These are phyloP conservation scores for Protostelium mycophagum DNA, from an alignment of 78 protist species.

Conservation along the genomic window DNA sequence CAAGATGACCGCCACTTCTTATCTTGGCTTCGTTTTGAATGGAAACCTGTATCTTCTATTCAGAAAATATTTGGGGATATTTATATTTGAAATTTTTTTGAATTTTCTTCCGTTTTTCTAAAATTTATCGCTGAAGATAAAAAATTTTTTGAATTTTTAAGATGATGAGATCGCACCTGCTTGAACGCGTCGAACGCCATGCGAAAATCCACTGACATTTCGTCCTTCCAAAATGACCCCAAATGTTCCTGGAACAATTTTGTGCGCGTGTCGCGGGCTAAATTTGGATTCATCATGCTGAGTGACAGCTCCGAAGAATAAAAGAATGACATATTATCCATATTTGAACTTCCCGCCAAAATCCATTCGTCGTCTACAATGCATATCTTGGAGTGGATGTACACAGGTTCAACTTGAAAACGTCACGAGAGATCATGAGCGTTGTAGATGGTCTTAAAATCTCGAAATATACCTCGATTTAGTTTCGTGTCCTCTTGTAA, in stretches of 20 bases:
- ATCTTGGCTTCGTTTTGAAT: not conserved
- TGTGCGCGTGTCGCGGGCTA: slow-evolving; percentile 44
- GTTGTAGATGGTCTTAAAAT: not conserved
- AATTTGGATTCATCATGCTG: slow-evolving; percentile 20
- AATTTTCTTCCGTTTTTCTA: not conserved
- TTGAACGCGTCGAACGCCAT: slow-evolving; percentile 42
- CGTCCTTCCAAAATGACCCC: slow-evolving; percentile 13
- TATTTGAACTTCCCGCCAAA: slow-evolving; percentile 54
- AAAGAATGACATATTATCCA: slow-evolving; percentile 68
- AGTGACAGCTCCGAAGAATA: slow-evolving; percentile 48
- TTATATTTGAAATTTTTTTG: too few species aligned
- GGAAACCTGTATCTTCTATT: not conserved
- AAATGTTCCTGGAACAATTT: slow-evolving; percentile 57
- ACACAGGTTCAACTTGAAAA: slow-evolving; percentile 43
- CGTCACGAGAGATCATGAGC: not conserved
- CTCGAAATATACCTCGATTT: slow-evolving; percentile 19
- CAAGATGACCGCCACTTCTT: not conserved
- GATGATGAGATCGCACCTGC: too few species aligned
- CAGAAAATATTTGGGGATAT: too few species aligned
- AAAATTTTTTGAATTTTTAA: too few species aligned
- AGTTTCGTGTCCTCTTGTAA: slow-evolving; percentile 45
- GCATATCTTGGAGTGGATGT: slow-evolving; percentile 59
- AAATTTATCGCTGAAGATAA: too few species aligned
- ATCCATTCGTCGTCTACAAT: slow-evolving; percentile 52
- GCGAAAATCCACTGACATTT: slow-evolving; percentile 17